Evolutionary conservation across 1,284 basidiomycete genomes (phyloP), one percentile per base, ranked within the genome.

Genomic region (Malassezia globosa): DNA sequence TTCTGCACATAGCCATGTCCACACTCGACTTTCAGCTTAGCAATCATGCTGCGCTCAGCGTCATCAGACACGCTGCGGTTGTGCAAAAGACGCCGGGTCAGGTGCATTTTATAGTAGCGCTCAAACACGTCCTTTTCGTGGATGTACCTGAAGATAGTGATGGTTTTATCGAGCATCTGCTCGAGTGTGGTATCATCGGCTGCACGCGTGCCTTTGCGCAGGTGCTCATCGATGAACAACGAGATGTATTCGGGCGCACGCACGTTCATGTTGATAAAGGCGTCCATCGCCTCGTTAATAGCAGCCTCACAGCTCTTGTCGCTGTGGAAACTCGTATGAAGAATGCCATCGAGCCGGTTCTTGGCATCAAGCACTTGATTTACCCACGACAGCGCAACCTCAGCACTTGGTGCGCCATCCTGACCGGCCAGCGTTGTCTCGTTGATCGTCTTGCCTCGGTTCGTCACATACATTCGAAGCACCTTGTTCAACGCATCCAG

Each of bases 1-100:
- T 94, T 94, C 73, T 95, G 88, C 0, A 94, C 96, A 71, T 96
- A 99, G 66, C 92, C 87, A 66, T 85, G 86, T 7, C 94, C 94
- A 64, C 85, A 87, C 73, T 97, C 90, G 33, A 96, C 79, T 76
- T 97, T 97, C 69, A 99, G 82, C 75, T 96, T 97, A 42, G 88
- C 84, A 11, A 99, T 80, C 92, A 99, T 96, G 49, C 86, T 87
- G 43, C 87, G 82, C 72, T 99, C 94, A 2, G 94, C 92, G 72
- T 99, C 94, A 67, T 97, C 94, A 1, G 87, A 92, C 2, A 90
- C 83, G 24, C 87, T 92, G 16, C 88, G 82, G 10, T 81, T 82
- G 36, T 82, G 80, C 24, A 97, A 78, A 7, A 99, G 76, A 34
- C 94, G 85, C 69, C 90, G 88, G 8, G 92, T 87, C 16, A 99